A percentile compares a stretch with the other conserved stretches of the same genome.
phyloP scores from a whole-genome alignment of 139 green algal species.

The Klebsormidium nitens region DNA sequence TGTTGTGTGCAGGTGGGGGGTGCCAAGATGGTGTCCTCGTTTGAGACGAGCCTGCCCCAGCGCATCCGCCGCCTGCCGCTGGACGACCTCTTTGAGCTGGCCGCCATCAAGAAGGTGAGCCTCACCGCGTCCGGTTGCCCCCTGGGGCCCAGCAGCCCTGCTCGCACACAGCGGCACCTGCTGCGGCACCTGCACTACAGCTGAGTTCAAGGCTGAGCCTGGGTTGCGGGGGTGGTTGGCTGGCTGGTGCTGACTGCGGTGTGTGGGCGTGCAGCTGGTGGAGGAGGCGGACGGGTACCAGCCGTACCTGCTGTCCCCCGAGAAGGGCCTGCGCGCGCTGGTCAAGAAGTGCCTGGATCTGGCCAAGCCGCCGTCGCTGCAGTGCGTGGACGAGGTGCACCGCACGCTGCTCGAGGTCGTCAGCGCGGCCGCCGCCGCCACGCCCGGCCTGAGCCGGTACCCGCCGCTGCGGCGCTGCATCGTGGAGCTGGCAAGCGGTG shows the following conservation, averaged over 20 bases:
- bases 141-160: too few species aligned
- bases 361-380: constrained; percentile 32
- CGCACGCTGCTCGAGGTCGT: constrained; percentile 30
- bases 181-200: too few species aligned
- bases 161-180: too few species aligned
- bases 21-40: constrained; percentile 68
- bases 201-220: too few species aligned
- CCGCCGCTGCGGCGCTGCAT: constrained; percentile 7
- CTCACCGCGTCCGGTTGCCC: too few species aligned
- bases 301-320: constrained; percentile 75
- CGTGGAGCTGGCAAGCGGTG: too few species aligned
- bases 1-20: constrained; percentile 52
- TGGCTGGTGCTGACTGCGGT: too few species aligned
- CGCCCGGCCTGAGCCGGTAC: constrained; percentile 15
- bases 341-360: constrained; percentile 59
- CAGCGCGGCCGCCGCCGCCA: constrained; percentile 7
- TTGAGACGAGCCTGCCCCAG: constrained; percentile 55
- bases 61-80: constrained; percentile 63
- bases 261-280: constrained; percentile 55
- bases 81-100: constrained; percentile 73
- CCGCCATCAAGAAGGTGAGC: constrained; percentile 66
- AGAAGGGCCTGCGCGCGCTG: constrained; percentile 73
- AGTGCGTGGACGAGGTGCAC: constrained; percentile 49
- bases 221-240: too few species aligned
- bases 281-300: constrained; percentile 79